These are phyloP conservation scores for Hyaloscypha variabilis DNA, from an alignment of 495 filamentous ascomycete genomes.

Conservation along the genomic window DNA sequence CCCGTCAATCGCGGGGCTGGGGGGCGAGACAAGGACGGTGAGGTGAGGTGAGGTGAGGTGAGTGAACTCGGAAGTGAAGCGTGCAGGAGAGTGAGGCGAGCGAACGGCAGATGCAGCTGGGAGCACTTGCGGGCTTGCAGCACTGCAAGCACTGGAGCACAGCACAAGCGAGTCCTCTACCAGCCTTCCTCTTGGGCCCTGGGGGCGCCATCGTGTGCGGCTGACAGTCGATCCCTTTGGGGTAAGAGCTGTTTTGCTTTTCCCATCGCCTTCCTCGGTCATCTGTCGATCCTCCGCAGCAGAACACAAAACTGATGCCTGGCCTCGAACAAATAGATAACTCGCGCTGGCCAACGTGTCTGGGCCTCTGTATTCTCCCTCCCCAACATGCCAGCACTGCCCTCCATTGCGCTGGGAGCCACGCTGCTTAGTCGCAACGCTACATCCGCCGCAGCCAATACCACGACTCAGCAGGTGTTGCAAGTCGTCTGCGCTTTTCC, in stretches of 20 bases:
- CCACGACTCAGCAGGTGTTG: conserved; percentile 32
- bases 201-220: no score
- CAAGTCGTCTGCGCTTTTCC: conserved; percentile 64
- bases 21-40: no score
- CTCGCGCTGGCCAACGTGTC: neutral
- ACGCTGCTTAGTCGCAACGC: neutral
- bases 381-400: conserved; percentile 44
- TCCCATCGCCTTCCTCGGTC: neutral
- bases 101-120: no score
- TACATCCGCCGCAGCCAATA: conserved; percentile 15
- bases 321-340: neutral
- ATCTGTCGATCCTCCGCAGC: neutral
- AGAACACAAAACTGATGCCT: neutral
- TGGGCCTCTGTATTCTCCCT: neutral
- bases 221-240: neutral
- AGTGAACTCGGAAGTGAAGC: no score
- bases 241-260: neutral
- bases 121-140: no score
- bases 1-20: no score
- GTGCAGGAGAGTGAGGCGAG: no score
- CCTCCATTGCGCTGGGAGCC: conserved; percentile 34
- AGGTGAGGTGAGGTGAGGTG: no score
- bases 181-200: no score
- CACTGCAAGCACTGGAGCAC: no score
- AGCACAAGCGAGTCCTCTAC: no score